These are phyloP conservation scores for Panicum virgatum DNA, from an alignment of 202 grass and related monocot species.

Conservation along the genomic window DNA sequence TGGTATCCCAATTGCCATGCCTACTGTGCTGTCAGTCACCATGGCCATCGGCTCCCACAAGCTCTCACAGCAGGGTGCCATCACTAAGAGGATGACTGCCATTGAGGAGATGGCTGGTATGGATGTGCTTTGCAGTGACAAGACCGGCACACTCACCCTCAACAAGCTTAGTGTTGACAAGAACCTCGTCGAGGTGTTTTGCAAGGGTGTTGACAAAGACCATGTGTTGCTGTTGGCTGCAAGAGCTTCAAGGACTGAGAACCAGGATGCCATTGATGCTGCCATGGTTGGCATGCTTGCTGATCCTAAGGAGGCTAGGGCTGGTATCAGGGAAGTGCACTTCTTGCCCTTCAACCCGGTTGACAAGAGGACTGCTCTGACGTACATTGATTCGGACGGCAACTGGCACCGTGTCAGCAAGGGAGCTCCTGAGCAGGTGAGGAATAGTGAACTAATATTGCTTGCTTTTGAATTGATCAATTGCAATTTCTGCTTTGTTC, in stretches of 20 bases:
- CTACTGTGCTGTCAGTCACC: constrained; percentile 91
- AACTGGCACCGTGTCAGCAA: constrained; percentile 98
- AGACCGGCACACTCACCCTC: constrained; percentile 92
- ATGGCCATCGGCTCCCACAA: constrained; percentile 99
- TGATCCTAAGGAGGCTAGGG: constrained; percentile 98
- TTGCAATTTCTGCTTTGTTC: not conserved
- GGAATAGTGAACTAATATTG: not conserved
- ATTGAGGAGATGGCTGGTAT: constrained; percentile 99
- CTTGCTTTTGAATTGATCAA: not conserved
- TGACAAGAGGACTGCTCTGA: constrained; percentile 97
- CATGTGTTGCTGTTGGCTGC: constrained; percentile 83
- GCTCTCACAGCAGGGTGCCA: constrained; percentile 94
- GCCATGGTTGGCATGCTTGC: constrained; percentile 99
- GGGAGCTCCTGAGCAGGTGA: constrained; percentile 95
- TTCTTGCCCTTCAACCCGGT: constrained; percentile 99
- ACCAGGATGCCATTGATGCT: constrained; percentile 98
- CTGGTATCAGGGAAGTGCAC: constrained; percentile 92
- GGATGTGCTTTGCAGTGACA: constrained; percentile 98
- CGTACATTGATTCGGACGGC: constrained; percentile 73
- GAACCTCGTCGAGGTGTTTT: constrained; percentile 86
- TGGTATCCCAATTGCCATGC: constrained; percentile 98
- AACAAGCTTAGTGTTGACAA: constrained; percentile 97
- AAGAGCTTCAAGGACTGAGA: constrained; percentile 86
- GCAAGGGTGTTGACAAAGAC: constrained; percentile 85
- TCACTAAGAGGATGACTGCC: constrained; percentile 99